A percentile compares a stretch with the other conserved stretches of the same genome.
Evolutionary conservation across 306 rosid species (phyloP).

Genomic region (Rosa rugosa): DNA sequence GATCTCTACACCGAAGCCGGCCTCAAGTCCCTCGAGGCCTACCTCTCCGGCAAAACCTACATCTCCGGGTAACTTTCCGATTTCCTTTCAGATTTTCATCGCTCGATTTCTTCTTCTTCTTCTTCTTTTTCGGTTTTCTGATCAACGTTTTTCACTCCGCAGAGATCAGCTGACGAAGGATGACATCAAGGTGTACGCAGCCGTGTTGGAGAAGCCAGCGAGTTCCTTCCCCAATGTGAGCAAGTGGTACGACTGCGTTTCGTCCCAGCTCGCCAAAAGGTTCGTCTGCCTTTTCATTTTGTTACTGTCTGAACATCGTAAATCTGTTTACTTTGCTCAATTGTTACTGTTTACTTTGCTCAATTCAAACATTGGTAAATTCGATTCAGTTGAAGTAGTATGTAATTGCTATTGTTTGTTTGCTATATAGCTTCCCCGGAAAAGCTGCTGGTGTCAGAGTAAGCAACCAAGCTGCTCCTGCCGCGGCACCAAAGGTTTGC

Average conservation of each 20-base stretch:
- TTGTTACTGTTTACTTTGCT: no score
- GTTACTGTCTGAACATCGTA: neutral
- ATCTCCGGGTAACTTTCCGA: constrained; percentile 55
- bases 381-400: neutral
- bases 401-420: neutral
- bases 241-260: constrained; percentile 66
- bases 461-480: constrained; percentile 46
- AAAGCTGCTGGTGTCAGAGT: constrained; percentile 63
- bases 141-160: neutral
- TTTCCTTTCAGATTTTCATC: neutral
- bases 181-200: constrained; percentile 73
- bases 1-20: constrained; percentile 83
- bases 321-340: no score
- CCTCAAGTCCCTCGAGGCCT: constrained; percentile 64
- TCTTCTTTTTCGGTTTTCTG: neutral
- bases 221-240: constrained; percentile 50
- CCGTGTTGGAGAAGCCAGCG: constrained; percentile 56
- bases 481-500: constrained; percentile 32
- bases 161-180: constrained; percentile 72
- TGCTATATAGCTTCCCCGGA: constrained; percentile 66
- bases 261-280: constrained; percentile 63
- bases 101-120: neutral
- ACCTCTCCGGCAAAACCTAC: constrained; percentile 67
- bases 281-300: constrained; percentile 22
- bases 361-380: neutral